Base-by-base conservation (phyloP, 1,284 basidiomycete species). In the Fomitopsis pinicola region DNA sequence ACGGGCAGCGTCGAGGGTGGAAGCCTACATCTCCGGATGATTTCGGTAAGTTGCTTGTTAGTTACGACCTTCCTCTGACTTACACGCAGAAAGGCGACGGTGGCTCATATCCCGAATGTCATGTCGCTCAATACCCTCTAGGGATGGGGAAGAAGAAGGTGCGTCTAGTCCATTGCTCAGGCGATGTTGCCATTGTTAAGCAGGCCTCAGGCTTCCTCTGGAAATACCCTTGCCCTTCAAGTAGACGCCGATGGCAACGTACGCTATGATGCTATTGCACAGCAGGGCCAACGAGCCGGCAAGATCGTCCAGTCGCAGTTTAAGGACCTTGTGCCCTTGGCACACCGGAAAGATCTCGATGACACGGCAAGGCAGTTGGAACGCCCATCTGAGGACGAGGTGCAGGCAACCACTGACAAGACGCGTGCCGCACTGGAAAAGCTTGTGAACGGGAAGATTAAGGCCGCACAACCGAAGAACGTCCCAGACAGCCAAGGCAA, bases 181-280 rank as follows among this genome's bases (percentile, higher is more conserved):
- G 28, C 12, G 28, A 15, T 50, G 28, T n/a, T 33, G 15, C 28
- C 30, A 33, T 50, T 50, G 30, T 33, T 50, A 28, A 55, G 17
- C 28, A 40, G 14, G 55, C 38, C 12, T 30, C 63, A 95, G 92
- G 87, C 91, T 1, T 88, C 91, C 3, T 87, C 92, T 26, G 95
- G 95, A 7, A 95, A 95, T 69, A 97, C 96, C 0, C 84, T 99
- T 9, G 95, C 97, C 9, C 84, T 99, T 3, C 96, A 97, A 81
- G 96, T 98, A 12, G 97, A 99, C 71, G 87, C 86, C 59, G 95
- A 98, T 72, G 97, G 97, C 38, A 96, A 95, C 66, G 94, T 98
- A 58, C 89, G 94, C 64, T 99, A 98, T 75, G 97, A 97, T 76
- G 95, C 94, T 60, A 98, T 99, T 67, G 97, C 96, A 5, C 90